Evolutionary conservation across 2,329 filamentous ascomycete genomes (phyloP), one percentile per base, ranked within the genome.

Genomic region (Phaeosphaeria sp.): DNA sequence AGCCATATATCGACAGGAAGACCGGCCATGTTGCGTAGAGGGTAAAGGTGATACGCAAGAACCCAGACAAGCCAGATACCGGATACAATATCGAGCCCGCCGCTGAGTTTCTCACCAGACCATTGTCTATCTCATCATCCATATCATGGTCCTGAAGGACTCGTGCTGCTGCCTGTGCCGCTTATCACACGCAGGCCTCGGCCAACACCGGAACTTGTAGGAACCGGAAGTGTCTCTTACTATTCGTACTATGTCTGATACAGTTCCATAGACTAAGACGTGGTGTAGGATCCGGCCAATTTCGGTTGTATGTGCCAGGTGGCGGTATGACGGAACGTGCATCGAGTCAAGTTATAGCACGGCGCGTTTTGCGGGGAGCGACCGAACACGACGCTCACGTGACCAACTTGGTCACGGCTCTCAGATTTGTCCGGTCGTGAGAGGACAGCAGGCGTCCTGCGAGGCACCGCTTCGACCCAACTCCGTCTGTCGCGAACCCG

Each of bases 301-400:
- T 36, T 13, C 30, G 30, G 30, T 6, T 36, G 30, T 30, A 6
- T 36, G 15, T 36, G 30, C 30, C 30, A 36, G 30, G 30, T 13
- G 8, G 30, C 30, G 30, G 30, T 13, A 13, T 36, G 6, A n/a
- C 40, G n/a, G 40, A 13, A 36, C 30, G 30, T 36, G 2, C 24
- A 15, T n/a, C 15, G 45, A 33, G 40, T 25, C 27, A 25, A 53
- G 5, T 13, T 13, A 22, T 30, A 17, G 48, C 53, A 59, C 55
- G 56, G 8, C 61, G 61, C 53, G 64, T 66, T 64, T 51, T 60
- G 64, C 65, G 66, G 68, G 70, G 67, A 60, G 61, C 60, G 59
- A 54, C n/a, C n/a, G n/a, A n/a, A 51, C 43, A 27, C 59, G 51
- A 42, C 17, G 40, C 59, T 69, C 69, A 72, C 67, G 68, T 71